These are phyloP conservation scores for Xanthoparmelia taractica DNA, from an alignment of 495 filamentous ascomycete genomes.

Conservation along the genomic window DNA sequence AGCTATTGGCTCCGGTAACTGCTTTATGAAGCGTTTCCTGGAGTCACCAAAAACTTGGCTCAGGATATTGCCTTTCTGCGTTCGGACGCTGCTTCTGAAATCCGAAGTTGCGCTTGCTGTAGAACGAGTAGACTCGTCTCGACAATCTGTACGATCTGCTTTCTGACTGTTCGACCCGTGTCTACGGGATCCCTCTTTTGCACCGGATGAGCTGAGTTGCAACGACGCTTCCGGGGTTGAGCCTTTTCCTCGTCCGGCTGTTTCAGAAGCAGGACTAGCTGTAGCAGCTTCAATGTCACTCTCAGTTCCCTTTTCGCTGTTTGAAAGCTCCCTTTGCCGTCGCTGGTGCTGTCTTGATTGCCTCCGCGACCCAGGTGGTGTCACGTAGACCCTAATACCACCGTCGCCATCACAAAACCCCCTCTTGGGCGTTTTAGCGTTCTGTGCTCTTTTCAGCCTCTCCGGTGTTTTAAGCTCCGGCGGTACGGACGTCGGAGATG, in stretches of 20 bases:
- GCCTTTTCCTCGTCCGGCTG: constrained; percentile 4
- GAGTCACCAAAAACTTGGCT: constrained; percentile 45
- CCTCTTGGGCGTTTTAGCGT: constrained; percentile 18
- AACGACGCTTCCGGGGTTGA: constrained; percentile 8
- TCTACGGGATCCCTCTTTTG: background rate
- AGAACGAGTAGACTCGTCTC: constrained; percentile 11
- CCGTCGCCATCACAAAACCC: constrained; percentile 18
- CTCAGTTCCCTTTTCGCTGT: constrained; percentile 3
- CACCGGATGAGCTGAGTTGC: background rate
- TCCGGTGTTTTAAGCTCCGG: constrained; percentile 41
- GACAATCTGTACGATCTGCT: constrained; percentile 4
- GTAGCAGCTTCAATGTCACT: background rate
- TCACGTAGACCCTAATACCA: constrained; percentile 26
- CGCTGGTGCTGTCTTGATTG: constrained; percentile 14
- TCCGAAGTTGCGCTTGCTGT: constrained; percentile 9
- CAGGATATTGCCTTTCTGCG: constrained; percentile 43
- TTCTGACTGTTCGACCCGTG: constrained; percentile 10
- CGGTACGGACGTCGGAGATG: constrained; percentile 46
- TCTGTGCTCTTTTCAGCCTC: constrained; percentile 23
- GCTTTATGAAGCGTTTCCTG: constrained; percentile 47
- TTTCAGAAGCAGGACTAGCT: constrained; percentile 8
- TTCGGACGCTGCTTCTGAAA: constrained; percentile 25
- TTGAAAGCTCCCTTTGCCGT: constrained; percentile 17
- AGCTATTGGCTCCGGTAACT: constrained; percentile 47
- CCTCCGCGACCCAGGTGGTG: constrained; percentile 15